These are phyloP conservation scores for Calonectria pseudoturangicola DNA, from an alignment of 2,329 filamentous ascomycete species.

Conservation along the genomic window DNA sequence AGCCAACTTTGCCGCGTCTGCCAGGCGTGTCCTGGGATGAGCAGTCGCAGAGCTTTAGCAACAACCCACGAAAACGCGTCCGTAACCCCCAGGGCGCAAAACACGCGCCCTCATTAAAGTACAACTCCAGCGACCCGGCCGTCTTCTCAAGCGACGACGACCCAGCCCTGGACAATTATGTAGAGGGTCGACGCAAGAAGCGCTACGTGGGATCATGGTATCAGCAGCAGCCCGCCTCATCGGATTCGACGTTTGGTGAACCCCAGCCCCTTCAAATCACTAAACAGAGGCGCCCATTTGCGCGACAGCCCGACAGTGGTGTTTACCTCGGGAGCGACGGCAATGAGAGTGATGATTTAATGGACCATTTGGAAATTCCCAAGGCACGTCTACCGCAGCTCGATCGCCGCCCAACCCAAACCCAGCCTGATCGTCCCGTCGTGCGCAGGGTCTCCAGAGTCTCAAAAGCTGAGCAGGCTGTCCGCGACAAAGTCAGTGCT, in stretches of 20 bases:
- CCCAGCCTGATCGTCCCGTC: slow-evolving; percentile 59
- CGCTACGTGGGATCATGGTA: slow-evolving; percentile 82
- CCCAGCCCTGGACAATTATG: slow-evolving; percentile 79
- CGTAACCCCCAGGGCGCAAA: slow-evolving; percentile 53
- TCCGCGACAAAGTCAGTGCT: slow-evolving; percentile 66
- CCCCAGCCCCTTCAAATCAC: slow-evolving; percentile 58
- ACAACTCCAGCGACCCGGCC: slow-evolving; percentile 82
- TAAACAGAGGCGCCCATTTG: slow-evolving; percentile 71
- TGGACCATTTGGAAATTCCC: slow-evolving; percentile 58
- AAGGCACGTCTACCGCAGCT: slow-evolving; percentile 63
- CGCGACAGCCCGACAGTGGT: slow-evolving; percentile 79
- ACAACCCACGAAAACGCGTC: slow-evolving; percentile 63
- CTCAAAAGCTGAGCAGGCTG: slow-evolving; percentile 65
- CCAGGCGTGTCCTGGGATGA: slow-evolving; percentile 63
- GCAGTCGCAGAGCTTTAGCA: slow-evolving; percentile 62
- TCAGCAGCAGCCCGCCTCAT: slow-evolving; percentile 73
- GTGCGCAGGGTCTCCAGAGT: slow-evolving; percentile 58
- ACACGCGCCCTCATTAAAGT: slow-evolving; percentile 57
- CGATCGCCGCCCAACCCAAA: slow-evolving; percentile 57
- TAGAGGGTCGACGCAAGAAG: slow-evolving; percentile 74
- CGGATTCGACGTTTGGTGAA: slow-evolving; percentile 69
- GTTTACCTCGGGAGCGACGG: slow-evolving; percentile 80
- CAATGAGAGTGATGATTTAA: slow-evolving; percentile 65
- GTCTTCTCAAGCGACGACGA: slow-evolving; percentile 85
- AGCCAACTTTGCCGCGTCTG: slow-evolving; percentile 64